Conservation (phyloP, 306 rosid genomes). For the Spatholobus suberectus region DNA sequence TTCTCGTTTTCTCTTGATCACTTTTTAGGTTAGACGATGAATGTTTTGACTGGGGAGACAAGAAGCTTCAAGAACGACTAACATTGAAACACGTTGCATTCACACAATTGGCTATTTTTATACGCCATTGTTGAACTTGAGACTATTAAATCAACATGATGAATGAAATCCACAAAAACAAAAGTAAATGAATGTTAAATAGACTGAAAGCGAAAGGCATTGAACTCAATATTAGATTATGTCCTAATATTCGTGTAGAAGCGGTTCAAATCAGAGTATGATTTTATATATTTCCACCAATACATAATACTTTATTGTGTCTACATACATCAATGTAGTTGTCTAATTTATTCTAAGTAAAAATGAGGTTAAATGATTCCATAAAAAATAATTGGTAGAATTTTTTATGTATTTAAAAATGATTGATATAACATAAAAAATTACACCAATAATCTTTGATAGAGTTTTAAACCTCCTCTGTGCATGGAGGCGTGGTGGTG, state of each 20-base stretch:
- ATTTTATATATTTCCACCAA: neutral
- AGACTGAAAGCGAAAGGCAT: neutral
- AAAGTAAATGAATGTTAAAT: neutral
- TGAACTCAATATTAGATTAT: neutral
- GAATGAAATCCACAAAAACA: neutral
- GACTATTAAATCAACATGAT: neutral
- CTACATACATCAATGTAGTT: no score
- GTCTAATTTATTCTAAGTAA: no score
- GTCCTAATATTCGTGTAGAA: neutral
- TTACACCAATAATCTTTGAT: no score
- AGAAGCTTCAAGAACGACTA: neutral
- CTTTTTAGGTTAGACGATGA: neutral
- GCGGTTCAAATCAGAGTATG: neutral
- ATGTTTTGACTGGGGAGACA: neutral
- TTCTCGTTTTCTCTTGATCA: neutral
- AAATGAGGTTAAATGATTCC: no score
- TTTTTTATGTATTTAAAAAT: no score
- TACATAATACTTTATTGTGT: neutral
- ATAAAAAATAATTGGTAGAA: no score
- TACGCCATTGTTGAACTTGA: slow-evolving; percentile 9
- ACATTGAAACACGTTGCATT: slow-evolving; percentile 3
- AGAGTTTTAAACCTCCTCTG: no score
- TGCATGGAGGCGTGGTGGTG: no score
- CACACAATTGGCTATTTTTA: neutral
- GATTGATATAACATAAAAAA: no score